Conservation (phyloP, 2,329 filamentous ascomycete genomes). For the Botrytis deweyae region DNA sequence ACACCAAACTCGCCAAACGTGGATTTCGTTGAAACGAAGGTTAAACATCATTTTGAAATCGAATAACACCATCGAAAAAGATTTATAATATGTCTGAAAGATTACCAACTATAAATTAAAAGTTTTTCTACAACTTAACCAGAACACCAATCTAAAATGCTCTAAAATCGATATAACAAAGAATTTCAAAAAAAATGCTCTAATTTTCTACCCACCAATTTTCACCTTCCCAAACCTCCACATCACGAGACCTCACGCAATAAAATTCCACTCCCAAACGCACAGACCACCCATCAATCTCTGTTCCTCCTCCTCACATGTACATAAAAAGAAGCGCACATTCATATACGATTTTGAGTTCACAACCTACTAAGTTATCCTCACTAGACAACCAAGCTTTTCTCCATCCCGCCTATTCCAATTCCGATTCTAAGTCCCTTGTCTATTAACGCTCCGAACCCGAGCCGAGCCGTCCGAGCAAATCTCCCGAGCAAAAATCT, state of each 20-base stretch:
- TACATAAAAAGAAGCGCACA: background rate
- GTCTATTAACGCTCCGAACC: background rate
- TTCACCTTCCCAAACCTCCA: background rate
- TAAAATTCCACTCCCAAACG: background rate
- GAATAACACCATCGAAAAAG: background rate
- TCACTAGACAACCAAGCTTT: background rate
- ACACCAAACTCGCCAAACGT: background rate
- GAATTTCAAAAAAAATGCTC: background rate
- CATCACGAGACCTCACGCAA: conserved; percentile 15
- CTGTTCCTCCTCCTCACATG: background rate
- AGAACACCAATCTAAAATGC: rapidly evolving
- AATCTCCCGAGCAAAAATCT: background rate
- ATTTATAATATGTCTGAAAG: background rate
- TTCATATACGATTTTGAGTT: background rate
- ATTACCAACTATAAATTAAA: background rate
- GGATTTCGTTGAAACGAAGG: background rate
- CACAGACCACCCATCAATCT: background rate
- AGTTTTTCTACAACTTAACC: rapidly evolving
- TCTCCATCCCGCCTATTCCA: background rate
- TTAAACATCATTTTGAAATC: background rate
- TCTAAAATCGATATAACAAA: background rate
- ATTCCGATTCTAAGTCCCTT: background rate
- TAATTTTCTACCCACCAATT: background rate
- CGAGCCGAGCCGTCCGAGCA: background rate
- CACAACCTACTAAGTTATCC: background rate